A percentile compares a stretch with the other conserved stretches of the same genome.
These are phyloP conservation scores for Daldinia grandis DNA, from an alignment of 495 filamentous ascomycete species.

Conservation along the genomic window DNA sequence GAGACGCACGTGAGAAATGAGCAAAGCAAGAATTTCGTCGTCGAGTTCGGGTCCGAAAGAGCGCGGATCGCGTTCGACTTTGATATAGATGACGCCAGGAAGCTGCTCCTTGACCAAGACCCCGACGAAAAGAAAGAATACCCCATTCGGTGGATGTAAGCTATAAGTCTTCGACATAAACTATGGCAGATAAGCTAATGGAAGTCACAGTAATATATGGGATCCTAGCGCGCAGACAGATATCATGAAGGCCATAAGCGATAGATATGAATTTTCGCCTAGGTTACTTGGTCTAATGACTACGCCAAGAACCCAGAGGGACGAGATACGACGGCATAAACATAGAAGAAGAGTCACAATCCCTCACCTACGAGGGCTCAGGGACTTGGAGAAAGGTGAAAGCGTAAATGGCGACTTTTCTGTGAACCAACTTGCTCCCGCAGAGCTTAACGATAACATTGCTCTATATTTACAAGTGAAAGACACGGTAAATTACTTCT, in stretches of 20 bases:
- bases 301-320: conserved; percentile 17
- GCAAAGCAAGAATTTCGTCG: conserved; percentile 68
- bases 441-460: conserved; percentile 37
- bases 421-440: conserved; percentile 10
- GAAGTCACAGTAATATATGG: conserved; percentile 71
- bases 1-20: conserved; percentile 49
- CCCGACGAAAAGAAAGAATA: conserved; percentile 24
- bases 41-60: conserved; percentile 73
- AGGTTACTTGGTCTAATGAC: conserved; percentile 71
- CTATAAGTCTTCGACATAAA: conserved; percentile 1
- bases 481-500: conserved; percentile 52
- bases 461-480: conserved; percentile 45
- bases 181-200: conserved; percentile 19
- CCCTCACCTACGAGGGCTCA: conserved; percentile 17
- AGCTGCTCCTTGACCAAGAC: conserved; percentile 43
- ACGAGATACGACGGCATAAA: conserved; percentile 24
- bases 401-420: conserved; percentile 18
- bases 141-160: conserved; percentile 74
- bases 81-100: conserved; percentile 51
- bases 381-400: conserved; percentile 35
- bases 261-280: conserved; percentile 72
- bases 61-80: conserved; percentile 71
- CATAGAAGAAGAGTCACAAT: conserved; percentile 13
- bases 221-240: conserved; percentile 67
- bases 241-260: conserved; percentile 60